These are phyloP conservation scores for Dendrobium officinale DNA, from an alignment of 106 monocot genomes.

Conservation along the genomic window DNA sequence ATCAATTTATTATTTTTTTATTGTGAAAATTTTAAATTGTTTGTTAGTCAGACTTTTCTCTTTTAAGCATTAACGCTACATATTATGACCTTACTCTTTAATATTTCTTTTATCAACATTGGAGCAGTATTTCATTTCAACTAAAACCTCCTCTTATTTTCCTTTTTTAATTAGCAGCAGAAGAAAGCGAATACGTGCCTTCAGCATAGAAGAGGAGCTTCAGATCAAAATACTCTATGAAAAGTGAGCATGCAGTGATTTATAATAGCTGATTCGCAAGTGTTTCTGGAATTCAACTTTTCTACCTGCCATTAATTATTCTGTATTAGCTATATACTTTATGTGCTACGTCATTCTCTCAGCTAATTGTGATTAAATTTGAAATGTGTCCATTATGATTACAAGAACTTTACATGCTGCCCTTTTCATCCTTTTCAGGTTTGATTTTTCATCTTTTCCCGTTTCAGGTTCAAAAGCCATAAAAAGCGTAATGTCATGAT, in stretches of 20 bases:
- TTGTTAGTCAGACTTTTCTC: not conserved
- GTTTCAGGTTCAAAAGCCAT: conserved; percentile 49
- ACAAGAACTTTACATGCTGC: not conserved
- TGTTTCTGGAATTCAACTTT: not conserved
- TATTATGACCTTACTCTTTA: not conserved
- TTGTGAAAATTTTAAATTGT: not conserved
- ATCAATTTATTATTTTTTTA: not conserved
- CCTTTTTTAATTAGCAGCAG: conserved; percentile 14
- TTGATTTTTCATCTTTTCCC: not conserved
- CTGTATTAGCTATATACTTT: not conserved
- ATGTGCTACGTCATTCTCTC: not conserved
- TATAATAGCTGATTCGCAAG: not conserved
- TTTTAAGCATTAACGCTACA: not conserved
- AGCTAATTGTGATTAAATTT: not conserved
- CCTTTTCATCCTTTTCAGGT: not conserved
- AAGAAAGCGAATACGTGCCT: conserved; percentile 47
- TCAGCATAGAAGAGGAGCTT: conserved; percentile 53
- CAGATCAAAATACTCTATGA: conserved; percentile 47
- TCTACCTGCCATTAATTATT: not conserved
- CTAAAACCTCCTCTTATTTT: conserved; percentile 1
- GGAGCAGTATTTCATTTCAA: not conserved
- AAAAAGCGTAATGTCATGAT: conserved; percentile 63
- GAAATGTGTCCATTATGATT: not conserved
- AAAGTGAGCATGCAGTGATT: conserved; percentile 23
- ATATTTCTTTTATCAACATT: not conserved